These are phyloP conservation scores for Pleurotus eryngii DNA, from an alignment of 768 basidiomycete genomes.

Conservation along the genomic window DNA sequence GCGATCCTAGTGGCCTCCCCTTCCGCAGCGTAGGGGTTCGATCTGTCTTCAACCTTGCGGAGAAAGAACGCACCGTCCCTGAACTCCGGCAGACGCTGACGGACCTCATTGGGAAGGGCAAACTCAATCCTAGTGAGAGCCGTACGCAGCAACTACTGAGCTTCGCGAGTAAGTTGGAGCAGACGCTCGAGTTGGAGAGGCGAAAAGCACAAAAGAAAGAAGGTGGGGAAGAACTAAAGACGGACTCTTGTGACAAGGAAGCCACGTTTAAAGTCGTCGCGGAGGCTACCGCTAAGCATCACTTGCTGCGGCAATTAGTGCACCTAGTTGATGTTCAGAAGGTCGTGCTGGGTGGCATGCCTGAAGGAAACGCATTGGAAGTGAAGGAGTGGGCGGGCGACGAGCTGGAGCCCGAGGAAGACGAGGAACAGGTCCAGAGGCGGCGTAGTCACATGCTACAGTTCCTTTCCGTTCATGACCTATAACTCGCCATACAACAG, in stretches of 20 bases:
- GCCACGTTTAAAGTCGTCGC: constrained; percentile 18
- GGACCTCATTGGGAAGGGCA: constrained; percentile 19
- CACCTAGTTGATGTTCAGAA: constrained; percentile 35
- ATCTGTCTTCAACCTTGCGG: constrained; percentile 1
- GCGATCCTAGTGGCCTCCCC: background rate
- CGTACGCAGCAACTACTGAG: constrained; percentile 18
- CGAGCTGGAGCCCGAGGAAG: constrained; percentile 16
- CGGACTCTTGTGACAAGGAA: constrained; percentile 10
- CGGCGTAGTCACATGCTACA: constrained; percentile 1
- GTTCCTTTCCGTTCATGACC: background rate
- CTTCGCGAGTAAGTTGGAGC: constrained; percentile 27
- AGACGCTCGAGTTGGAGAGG: constrained; percentile 19
- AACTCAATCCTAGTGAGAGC: constrained; percentile 18
- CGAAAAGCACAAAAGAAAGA: constrained; percentile 11
- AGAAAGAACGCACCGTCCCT: constrained; percentile 18
- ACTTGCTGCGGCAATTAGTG: constrained; percentile 25
- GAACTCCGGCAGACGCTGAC: constrained; percentile 22
- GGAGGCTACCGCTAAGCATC: constrained; percentile 12
- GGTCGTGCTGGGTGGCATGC: constrained; percentile 28
- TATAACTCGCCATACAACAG: background rate
- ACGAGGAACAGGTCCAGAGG: constrained; percentile 8
- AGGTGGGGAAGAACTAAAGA: constrained; percentile 5
- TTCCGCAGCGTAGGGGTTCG: background rate
- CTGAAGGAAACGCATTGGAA: background rate
- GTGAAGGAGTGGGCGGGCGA: constrained; percentile 10